Base-by-base conservation (phyloP, 306 rosid genomes). In the Senna tora region DNA sequence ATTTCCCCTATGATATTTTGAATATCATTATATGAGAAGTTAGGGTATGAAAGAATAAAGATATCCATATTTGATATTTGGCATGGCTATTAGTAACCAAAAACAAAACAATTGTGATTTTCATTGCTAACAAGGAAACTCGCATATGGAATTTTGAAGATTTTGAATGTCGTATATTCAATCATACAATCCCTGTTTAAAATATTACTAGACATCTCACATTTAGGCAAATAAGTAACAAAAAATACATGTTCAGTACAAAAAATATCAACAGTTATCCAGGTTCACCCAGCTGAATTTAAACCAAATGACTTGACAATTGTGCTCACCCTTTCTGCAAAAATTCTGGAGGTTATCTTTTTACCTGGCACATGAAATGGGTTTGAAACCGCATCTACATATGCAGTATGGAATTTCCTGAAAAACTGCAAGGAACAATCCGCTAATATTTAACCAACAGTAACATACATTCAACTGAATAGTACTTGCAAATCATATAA, bases 261-360 rank as follows among this genome's bases (percentile, higher is more conserved):
- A 38, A 46, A 61, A 57, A 17, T 45, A 69, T 75, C 54, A n/a
- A 66, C 70, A 58, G 15, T 57, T 51, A 56, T 14, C 16, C 42
- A 65, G 30, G 69, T 60, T 90, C 88, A 90, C 51, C 75, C 87
- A 15, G 87, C 84, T 8, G 96, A 82, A 80, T 84, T 87, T 55
- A 79, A 76, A 60, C 98, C 96, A 71, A 91, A 94, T 5, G 99
- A 91, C 92, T 88, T 91, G 71, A 94, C 99, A 33, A 94, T 88
- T 69, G 87, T 85, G 87, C 92, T 91, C 73, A 89, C 97, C 71
- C 94, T 87, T 67, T 94, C 97, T 17, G 91, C 97, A 78, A 87
- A 91, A 33, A 88, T 89, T 78, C 81, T 91, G 30, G 99, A 94
- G 47, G 89, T 91, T 81, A 94, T 94, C 86, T 94, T 94, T 77